Evolutionary conservation across 2,329 filamentous ascomycete genomes (phyloP), one percentile per base, ranked within the genome.

Genomic region (Chalaropsis thielavioides): DNA sequence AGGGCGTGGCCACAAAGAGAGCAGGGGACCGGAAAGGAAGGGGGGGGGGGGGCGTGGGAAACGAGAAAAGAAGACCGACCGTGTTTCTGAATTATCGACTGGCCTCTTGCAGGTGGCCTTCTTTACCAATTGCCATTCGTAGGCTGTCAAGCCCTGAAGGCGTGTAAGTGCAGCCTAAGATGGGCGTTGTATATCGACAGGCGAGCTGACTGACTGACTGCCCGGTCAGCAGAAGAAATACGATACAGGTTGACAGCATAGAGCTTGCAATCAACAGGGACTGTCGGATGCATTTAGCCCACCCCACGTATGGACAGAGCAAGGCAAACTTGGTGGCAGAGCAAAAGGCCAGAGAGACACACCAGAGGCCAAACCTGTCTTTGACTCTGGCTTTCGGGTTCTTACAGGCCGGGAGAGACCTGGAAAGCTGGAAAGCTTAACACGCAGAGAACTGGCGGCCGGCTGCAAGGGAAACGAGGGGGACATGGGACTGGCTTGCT

Each of bases 401-500:
- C 15, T 19, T 31, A 58, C 31, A 10, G 54, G 24, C 19, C 38
- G 27, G 11, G 54, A n/a, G 54, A 58, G 27, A 35, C 31, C 31
- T 38, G 17, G 10, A 17, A 15, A 58, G 13, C 31, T 38, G 17
- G 10, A 17, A 15, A 58, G 13, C 19, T 15, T 19, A 31, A 38
- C 27, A 31, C 15, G 7, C 11, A 35, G 54, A 58, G 27, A 58
- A 8, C 54, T 58, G 27, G 11, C 54, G 6, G 54, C 15, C 27
- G 54, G 54, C 54, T 63, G 61, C 61, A 63, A 63, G 61, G 61
- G 44, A 63, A 49, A n/a, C 46, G 24, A 49, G 17, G 35, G 44
- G 27, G 27, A 38, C 17, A 58, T 58, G 54, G 54, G 27, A 8
- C 54, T 58, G 27, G 54, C 54, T 38, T 58, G 54, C 54, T 58